Base-by-base conservation (phyloP, 1,139 yeast species). In the Hemisphaericaspora lyxosophila region DNA sequence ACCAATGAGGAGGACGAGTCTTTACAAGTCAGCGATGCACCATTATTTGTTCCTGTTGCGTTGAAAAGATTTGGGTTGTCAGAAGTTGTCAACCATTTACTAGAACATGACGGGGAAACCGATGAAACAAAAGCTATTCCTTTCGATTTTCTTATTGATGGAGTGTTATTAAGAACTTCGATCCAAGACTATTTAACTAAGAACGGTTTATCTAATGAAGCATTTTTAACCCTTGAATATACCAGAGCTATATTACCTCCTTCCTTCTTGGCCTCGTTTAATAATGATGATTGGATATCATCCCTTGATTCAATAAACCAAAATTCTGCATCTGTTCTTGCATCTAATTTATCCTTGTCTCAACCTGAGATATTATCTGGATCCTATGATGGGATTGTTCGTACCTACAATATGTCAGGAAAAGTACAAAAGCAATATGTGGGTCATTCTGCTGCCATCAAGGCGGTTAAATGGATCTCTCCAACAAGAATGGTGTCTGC, bases 211-310 rank as follows among this genome's bases (percentile, higher is more conserved):
- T 86, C 96, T 4, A 75, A 82, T 34, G 99, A 92, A 73, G 78
- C 88, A 0, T 79, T 83, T 41, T 62, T 92, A 44, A 81, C 81
- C 25, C 67, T 92, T 40, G 98, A 92, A 57, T 92, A 92, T 64
- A 88, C 96, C 13, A 75, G 96, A 49, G 90, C 96, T 1, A 86
- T 90, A 31, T 74, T 90, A 42, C 98, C 98, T 15, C 99, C 99
- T 11, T 82, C 92, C 28, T 90, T 80, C 56, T 70, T 89, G 47
- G 89, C 95, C 8, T 83, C 96, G 34, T 92, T 83, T 62, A 79
- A 83, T 53, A 90, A 90, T 55, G 96, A 90, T 48, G 99, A 92
- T 63, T 92, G 99, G 99, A 80, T 94, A 24, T 85, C 96, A 7
- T 76, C 95, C 1, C 74, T 90, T 32, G 80, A 80, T 54, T 62